Conservation (phyloP, 1,284 basidiomycete genomes). For the Sparassis latifolia region DNA sequence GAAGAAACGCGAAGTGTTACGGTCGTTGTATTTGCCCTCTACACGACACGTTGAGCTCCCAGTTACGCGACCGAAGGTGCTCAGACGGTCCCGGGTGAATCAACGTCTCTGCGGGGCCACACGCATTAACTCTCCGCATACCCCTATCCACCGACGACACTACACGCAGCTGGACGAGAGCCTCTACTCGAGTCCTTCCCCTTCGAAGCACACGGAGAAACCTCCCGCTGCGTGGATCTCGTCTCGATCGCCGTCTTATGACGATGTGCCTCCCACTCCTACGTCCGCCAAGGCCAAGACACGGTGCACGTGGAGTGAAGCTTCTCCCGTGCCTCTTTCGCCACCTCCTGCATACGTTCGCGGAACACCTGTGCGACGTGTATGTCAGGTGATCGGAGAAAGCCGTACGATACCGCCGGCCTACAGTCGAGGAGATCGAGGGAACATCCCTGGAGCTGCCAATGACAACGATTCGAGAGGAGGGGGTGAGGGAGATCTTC, state of each 20-base stretch:
- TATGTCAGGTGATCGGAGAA: background rate
- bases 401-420: background rate
- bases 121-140: background rate
- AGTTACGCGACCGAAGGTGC: background rate
- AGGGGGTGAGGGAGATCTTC: slow-evolving; percentile 3
- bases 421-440: background rate
- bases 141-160: slow-evolving; percentile 1
- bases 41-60: background rate
- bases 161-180: background rate
- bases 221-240: slow-evolving; percentile 15
- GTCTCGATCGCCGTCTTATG: slow-evolving; percentile 23
- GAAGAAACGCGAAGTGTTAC: background rate
- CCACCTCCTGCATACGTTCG: slow-evolving; percentile 10
- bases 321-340: slow-evolving; percentile 3
- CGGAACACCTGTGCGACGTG: slow-evolving; percentile 7
- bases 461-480: background rate
- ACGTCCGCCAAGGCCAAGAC: slow-evolving; percentile 2
- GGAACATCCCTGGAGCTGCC: background rate
- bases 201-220: slow-evolving; percentile 8
- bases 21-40: background rate
- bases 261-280: slow-evolving; percentile 17
- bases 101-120: no score
- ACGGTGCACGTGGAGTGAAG: background rate
- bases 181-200: slow-evolving; percentile 1
- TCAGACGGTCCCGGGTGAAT: background rate